phyloP scores from a whole-genome alignment of 2,329 filamentous ascomycete genomes.

The Tolypocladium nubicola region DNA sequence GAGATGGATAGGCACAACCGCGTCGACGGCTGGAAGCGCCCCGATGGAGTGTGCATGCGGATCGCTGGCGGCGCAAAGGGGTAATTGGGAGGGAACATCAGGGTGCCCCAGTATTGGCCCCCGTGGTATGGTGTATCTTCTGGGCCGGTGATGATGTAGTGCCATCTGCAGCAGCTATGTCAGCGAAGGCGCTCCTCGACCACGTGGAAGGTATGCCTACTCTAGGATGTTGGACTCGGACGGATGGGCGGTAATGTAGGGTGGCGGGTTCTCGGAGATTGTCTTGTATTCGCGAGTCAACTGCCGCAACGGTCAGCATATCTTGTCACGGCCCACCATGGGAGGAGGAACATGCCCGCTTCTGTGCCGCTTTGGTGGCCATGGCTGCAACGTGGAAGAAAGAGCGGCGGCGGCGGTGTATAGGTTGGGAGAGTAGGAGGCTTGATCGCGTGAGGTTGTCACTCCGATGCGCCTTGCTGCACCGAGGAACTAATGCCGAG shows the following conservation, averaged over 20 bases:
- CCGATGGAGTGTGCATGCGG: constrained; percentile 96
- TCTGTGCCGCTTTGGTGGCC: constrained; percentile 64
- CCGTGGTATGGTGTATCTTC: constrained; percentile 88
- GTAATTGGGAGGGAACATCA: constrained; percentile 93
- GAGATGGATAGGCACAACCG: constrained; percentile 91
- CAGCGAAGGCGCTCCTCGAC: neutral
- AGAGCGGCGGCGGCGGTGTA: neutral
- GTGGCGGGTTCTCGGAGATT: constrained; percentile 65
- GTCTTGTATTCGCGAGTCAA: constrained; percentile 53
- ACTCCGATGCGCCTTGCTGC: neutral
- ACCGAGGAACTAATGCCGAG: neutral
- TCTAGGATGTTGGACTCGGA: constrained; percentile 88
- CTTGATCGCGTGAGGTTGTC: constrained; percentile 11
- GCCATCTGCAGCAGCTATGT: constrained; percentile 50
- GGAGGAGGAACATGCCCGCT: constrained; percentile 42
- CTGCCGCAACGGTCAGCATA: constrained; percentile 22
- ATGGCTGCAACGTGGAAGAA: constrained; percentile 28
- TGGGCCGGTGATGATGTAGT: constrained; percentile 91
- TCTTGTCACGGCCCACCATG: neutral
- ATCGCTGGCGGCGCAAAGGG: constrained; percentile 95
- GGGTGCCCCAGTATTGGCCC: constrained; percentile 96
- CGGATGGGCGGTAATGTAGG: constrained; percentile 81
- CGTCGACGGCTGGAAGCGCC: constrained; percentile 87
- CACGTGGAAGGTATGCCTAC: constrained; percentile 32
- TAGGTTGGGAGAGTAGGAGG: neutral